These are phyloP conservation scores for Salvia rosmarinus DNA, from an alignment of 257 asterid species.

Conservation along the genomic window DNA sequence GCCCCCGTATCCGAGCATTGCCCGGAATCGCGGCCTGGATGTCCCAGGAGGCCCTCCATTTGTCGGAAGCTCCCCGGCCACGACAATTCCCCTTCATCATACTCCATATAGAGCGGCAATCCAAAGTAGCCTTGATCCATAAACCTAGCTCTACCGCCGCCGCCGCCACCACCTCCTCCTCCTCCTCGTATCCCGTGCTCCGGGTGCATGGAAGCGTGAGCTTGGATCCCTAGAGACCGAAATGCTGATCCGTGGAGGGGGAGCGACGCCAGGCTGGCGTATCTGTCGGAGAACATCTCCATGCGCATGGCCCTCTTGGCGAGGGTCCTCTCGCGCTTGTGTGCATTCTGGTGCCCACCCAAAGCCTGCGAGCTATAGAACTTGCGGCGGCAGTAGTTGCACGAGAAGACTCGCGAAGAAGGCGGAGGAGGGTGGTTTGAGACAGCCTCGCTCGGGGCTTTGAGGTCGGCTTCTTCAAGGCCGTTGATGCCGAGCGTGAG, in stretches of 20 bases:
- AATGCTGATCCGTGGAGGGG: slow-evolving; percentile 77
- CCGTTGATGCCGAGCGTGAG: slow-evolving; percentile 66
- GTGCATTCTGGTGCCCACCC: slow-evolving; percentile 98
- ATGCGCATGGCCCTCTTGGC: slow-evolving; percentile 89
- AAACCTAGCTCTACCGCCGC: slow-evolving; percentile 67
- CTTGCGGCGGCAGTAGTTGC: slow-evolving; percentile 90
- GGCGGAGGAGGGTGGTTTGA: slow-evolving; percentile 46
- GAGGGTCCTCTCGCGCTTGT: slow-evolving; percentile 84
- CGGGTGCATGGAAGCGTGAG: slow-evolving; percentile 62
- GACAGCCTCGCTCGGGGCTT: slow-evolving; percentile 29
- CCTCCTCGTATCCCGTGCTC: no score
- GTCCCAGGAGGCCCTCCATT: slow-evolving; percentile 47
- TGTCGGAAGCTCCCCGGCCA: slow-evolving; percentile 96
- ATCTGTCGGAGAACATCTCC: slow-evolving; percentile 81
- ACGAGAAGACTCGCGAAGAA: slow-evolving; percentile 68
- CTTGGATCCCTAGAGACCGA: slow-evolving; percentile 77
- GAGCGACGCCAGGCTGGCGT: slow-evolving; percentile 81
- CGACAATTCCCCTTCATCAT: slow-evolving; percentile 60
- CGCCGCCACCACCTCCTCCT: not conserved
- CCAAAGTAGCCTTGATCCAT: slow-evolving; percentile 66
- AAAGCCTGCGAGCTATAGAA: slow-evolving; percentile 95
- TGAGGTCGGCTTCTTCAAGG: slow-evolving; percentile 32
- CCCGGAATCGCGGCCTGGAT: slow-evolving; percentile 40
- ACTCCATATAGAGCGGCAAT: slow-evolving; percentile 59
- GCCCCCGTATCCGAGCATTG: slow-evolving; percentile 48